Evolutionary conservation across 441 rosid genomes (phyloP), one percentile per base, ranked within the genome.

Genomic region (Croton setiger): DNA sequence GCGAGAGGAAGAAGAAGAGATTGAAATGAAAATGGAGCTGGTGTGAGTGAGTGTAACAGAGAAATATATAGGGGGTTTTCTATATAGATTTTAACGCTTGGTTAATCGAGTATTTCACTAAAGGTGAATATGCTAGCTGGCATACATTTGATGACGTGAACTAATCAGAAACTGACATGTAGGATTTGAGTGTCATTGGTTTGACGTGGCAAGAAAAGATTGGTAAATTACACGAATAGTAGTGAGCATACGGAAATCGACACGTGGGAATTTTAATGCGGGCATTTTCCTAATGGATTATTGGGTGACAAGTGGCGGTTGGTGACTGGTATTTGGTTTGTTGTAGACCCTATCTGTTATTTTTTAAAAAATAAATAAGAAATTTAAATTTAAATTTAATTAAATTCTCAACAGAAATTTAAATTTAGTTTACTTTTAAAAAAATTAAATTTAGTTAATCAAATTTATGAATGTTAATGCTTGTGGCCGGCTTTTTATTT

Each of bases 131-230:
- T 63, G 69, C 66, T 49, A 47, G 51, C 60, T 76, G 82, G 83
- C n/a, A 56, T 9, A 0, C 0, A 7, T 15, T 9, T 0, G 9
- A 4, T 63, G 47, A 65, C 57, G 57, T 73, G 74, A 21, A 27
- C 90, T 21, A 81, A 78, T 83, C 0, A n/a, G 0, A 1, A 0
- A 0, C 0, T 0, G 68, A 9, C 92, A 76, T n/a, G 79, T 83
- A 66, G 12, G 48, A 8, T 5, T 0, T 3, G 0, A 44, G 33
- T 82, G 91, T 88, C 97, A 88, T 66, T 57, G 4, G 3, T 1
- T 1, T 69, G 81, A 84, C 81, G 74, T 86, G 97, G 89, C 72
- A 2, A 4, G 0, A 18, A 47, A 1, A 12, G 72, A 87, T 66
- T 90, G 88, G 92, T 0, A 5, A 62, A 36, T 66, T 9, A 69